Percentiles rank a stretch among this genome's conserved stretches.
Evolutionary conservation across 345 rosid species (phyloP).

Genomic region (Nasturtium officinale): DNA sequence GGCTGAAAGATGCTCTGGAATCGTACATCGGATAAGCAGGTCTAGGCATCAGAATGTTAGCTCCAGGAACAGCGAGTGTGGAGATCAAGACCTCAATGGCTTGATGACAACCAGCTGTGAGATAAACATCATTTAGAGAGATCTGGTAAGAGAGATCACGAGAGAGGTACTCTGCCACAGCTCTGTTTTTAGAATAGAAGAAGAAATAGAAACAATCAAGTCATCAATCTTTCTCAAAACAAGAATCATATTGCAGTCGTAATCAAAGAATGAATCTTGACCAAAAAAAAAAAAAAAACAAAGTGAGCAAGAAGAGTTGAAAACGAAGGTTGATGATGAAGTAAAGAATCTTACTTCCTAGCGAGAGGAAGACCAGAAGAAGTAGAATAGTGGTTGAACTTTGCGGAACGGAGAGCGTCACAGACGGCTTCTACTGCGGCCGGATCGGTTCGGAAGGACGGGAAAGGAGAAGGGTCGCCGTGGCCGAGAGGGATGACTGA

Average conservation of each 20-base stretch:
- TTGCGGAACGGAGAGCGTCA: constrained; percentile 48
- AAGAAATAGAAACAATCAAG: background rate
- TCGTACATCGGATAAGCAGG: constrained; percentile 41
- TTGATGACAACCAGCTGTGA: constrained; percentile 45
- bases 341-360: constrained; percentile 47
- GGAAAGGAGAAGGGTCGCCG: constrained; percentile 61
- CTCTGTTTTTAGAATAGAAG: constrained; percentile 32
- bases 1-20: constrained; percentile 33
- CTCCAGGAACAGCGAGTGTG: constrained; percentile 41
- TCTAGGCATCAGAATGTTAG: constrained; percentile 45
- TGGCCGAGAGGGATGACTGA: constrained; percentile 46
- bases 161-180: constrained; percentile 44
- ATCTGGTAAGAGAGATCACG: constrained; percentile 37
- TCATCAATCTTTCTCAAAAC: background rate
- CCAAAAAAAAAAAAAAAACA: too few species aligned
- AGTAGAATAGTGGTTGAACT: constrained; percentile 51
- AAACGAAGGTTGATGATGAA: background rate
- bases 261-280: too few species aligned
- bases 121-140: constrained; percentile 37
- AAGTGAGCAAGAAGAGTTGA: background rate
- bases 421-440: constrained; percentile 55
- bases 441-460: constrained; percentile 45
- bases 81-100: constrained; percentile 41
- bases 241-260: too few species aligned
- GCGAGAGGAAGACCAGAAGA: constrained; percentile 52